Conservation (phyloP, 768 basidiomycete genomes). For the Tubosaeta brunneosetosa region DNA sequence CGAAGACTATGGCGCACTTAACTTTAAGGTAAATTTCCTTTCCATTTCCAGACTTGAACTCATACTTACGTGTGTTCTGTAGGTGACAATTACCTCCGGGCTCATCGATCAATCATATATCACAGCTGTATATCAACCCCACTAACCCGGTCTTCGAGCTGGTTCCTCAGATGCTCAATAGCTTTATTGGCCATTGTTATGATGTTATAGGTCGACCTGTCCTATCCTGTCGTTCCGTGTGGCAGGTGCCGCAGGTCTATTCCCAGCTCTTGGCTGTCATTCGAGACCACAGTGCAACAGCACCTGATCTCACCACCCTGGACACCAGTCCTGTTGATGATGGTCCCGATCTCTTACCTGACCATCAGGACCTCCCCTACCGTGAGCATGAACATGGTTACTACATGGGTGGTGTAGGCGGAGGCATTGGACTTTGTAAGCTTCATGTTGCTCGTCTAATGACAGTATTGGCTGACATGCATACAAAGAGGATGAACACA, state of each 20-base stretch:
- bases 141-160: not conserved
- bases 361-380: not conserved
- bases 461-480: not conserved
- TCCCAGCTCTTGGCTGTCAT: not conserved
- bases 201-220: not conserved
- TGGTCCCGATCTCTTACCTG: not conserved
- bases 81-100: not conserved
- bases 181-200: not conserved
- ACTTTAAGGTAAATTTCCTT: not conserved
- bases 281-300: not conserved
- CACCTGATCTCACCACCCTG: not conserved
- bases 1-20: not conserved
- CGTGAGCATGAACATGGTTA: not conserved
- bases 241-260: not conserved
- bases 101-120: not conserved
- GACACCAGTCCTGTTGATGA: not conserved
- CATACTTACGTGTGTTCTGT: not conserved
- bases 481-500: not conserved
- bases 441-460: not conserved
- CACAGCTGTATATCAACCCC: not conserved
- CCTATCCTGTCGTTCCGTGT: not conserved
- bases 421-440: not conserved
- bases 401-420: not conserved
- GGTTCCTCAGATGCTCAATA: not conserved
- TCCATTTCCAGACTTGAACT: no score